These are phyloP conservation scores for Linderina pennispora DNA, from an alignment of 192 early-diverging fungal species.

Conservation along the genomic window DNA sequence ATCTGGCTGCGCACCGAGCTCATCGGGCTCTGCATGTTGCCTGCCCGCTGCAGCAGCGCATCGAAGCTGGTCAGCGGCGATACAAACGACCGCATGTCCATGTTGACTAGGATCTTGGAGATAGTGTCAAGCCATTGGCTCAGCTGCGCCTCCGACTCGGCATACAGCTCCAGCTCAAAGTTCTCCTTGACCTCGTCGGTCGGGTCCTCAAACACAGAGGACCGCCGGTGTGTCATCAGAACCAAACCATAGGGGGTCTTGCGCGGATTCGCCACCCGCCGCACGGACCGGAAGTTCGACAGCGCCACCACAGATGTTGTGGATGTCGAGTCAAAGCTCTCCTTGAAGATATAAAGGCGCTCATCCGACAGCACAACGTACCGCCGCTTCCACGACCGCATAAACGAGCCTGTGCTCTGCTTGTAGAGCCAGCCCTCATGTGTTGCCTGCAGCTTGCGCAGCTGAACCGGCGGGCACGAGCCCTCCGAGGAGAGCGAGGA, in stretches of 20 bases:
- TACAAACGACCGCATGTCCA: conserved; percentile 43
- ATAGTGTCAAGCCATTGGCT: conserved; percentile 34
- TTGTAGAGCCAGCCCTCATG: conserved; percentile 42
- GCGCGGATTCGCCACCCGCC: conserved; percentile 32
- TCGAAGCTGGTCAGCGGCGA: conserved; percentile 44
- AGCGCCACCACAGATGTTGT: conserved; percentile 16
- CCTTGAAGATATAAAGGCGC: conserved; percentile 41
- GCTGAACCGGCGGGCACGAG: conserved; percentile 23
- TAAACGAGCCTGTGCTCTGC: conserved; percentile 27
- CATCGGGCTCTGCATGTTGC: conserved; percentile 14
- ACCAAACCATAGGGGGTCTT: conserved; percentile 34
- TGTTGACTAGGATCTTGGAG: conserved; percentile 41
- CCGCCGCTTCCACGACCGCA: conserved; percentile 36
- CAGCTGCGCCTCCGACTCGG: conserved; percentile 24
- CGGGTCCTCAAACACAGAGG: conserved; percentile 40
- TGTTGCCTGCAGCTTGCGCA: conserved; percentile 26
- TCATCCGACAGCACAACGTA: conserved; percentile 41
- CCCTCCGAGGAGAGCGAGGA: conserved; percentile 24
- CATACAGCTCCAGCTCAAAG: conserved; percentile 40
- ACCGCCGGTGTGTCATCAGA: conserved; percentile 28
- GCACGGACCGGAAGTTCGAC: conserved; percentile 36
- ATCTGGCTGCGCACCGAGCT: conserved; percentile 38
- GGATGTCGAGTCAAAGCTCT: conserved; percentile 14
- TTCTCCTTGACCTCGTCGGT: conserved; percentile 8
- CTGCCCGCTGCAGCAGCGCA: conserved; percentile 36